These are phyloP conservation scores for Apiospora sp. DNA, from an alignment of 2,329 filamentous ascomycete species.

Conservation along the genomic window DNA sequence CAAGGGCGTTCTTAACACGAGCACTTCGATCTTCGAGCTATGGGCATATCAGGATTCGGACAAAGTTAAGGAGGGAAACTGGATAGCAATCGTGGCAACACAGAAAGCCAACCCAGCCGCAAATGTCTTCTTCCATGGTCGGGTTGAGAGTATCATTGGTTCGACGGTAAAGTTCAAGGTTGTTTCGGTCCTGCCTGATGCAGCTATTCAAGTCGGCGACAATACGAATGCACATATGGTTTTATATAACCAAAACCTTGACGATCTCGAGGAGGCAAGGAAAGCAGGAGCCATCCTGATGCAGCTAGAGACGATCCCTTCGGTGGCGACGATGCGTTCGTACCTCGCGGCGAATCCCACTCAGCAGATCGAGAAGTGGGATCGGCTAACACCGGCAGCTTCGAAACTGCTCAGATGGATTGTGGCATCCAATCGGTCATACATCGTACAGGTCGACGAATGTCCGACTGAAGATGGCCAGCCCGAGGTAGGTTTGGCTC, in stretches of 20 bases:
- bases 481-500: conserved; percentile 26
- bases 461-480: conserved; percentile 35
- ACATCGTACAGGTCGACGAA: conserved; percentile 77
- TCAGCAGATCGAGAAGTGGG: conserved; percentile 51
- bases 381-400: conserved; percentile 69
- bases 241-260: conserved; percentile 65
- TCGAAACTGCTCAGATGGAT: conserved; percentile 83
- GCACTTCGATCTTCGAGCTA: conserved; percentile 27
- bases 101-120: background rate
- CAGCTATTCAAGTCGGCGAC: background rate
- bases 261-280: conserved; percentile 52
- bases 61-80: conserved; percentile 33
- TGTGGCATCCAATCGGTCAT: conserved; percentile 87
- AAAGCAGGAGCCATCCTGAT: conserved; percentile 62
- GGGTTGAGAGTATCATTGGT: conserved; percentile 27
- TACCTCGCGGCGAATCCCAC: conserved; percentile 53
- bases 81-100: conserved; percentile 36
- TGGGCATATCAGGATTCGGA: background rate
- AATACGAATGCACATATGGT: conserved; percentile 34
- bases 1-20: conserved; percentile 30
- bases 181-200: conserved; percentile 24
- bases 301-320: conserved; percentile 66
- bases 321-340: conserved; percentile 63
- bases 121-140: conserved; percentile 36
- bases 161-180: conserved; percentile 32